phyloP scores from a whole-genome alignment of 768 basidiomycete species.

The Tephrocybe sp. region DNA sequence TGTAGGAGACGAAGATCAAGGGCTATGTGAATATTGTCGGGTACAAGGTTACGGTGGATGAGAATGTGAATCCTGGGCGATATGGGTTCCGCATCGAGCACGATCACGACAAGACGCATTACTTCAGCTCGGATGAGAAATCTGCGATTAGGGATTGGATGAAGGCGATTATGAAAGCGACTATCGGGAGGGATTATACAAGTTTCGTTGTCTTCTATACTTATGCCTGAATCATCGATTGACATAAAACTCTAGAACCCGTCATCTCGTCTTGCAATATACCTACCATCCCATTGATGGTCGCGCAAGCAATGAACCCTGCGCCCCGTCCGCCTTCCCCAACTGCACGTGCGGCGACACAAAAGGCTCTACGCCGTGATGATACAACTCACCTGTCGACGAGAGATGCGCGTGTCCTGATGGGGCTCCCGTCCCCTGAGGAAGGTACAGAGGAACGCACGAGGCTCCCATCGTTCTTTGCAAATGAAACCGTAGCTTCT shows the following conservation, averaged over 20 bases:
- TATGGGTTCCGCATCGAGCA: constrained; percentile 96
- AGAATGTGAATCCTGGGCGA: constrained; percentile 85
- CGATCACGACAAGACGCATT: constrained; percentile 82
- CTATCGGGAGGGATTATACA: constrained; percentile 90
- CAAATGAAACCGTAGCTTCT: constrained; percentile 30
- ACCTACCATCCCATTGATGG: constrained; percentile 90
- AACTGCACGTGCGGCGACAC: constrained; percentile 79
- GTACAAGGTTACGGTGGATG: constrained; percentile 91
- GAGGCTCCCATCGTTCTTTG: constrained; percentile 56
- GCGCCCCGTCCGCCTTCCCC: constrained; percentile 95
- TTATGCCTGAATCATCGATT: background rate
- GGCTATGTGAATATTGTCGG: constrained; percentile 92
- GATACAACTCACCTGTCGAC: constrained; percentile 80
- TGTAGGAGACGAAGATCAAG: constrained; percentile 89
- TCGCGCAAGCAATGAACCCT: constrained; percentile 96
- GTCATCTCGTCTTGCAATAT: constrained; percentile 97
- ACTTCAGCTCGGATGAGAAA: constrained; percentile 90
- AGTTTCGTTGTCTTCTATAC: constrained; percentile 46
- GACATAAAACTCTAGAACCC: constrained; percentile 51
- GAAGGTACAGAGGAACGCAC: constrained; percentile 45
- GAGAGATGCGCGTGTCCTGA: constrained; percentile 74
- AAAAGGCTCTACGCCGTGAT: constrained; percentile 81
- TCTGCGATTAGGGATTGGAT: constrained; percentile 91
- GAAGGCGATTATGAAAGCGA: constrained; percentile 99
- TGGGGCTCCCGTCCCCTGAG: constrained; percentile 48